Evolutionary conservation across 1,284 basidiomycete genomes (phyloP).

Genomic region (Ceratobasidium sp.): DNA sequence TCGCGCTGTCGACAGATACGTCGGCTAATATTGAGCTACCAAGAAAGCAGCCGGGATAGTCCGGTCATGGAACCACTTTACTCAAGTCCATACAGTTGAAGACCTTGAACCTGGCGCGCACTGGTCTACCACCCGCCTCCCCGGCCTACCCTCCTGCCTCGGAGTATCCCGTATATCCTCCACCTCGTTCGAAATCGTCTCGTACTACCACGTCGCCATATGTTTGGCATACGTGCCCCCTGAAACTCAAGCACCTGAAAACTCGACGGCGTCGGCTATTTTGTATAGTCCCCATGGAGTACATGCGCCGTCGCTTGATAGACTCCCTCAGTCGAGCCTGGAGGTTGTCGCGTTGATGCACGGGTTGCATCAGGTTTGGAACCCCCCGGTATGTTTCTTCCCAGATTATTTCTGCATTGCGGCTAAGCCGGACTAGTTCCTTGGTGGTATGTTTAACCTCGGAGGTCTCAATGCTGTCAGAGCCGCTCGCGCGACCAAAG

Average conservation of each 20-base stretch:
- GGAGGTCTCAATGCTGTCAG: constrained; percentile 43
- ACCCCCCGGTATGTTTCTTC: constrained; percentile 40
- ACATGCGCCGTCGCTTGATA: constrained; percentile 39
- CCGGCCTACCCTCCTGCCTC: constrained; percentile 38
- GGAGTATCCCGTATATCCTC: constrained; percentile 41
- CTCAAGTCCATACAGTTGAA: constrained; percentile 41
- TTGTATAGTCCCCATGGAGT: constrained; percentile 45
- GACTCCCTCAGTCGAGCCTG: constrained; percentile 37
- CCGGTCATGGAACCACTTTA: constrained; percentile 43
- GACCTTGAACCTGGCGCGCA: constrained; percentile 26
- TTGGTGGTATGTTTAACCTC: constrained; percentile 43
- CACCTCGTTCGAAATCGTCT: constrained; percentile 40
- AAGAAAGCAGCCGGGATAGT: constrained; percentile 43
- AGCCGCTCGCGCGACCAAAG: constrained; percentile 38
- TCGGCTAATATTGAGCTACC: not conserved
- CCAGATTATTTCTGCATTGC: not conserved
- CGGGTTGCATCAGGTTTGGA: constrained; percentile 44
- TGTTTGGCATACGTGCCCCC: constrained; percentile 31
- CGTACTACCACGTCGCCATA: constrained; percentile 44
- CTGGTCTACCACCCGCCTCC: not conserved
- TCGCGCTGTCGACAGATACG: not conserved
- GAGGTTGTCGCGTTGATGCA: constrained; percentile 42
- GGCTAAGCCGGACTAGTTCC: constrained; percentile 4
- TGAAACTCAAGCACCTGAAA: constrained; percentile 3
- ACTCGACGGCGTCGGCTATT: constrained; percentile 31